phyloP scores from a whole-genome alignment of 208 protist genomes.

The Dictyostelium gargantuum region DNA sequence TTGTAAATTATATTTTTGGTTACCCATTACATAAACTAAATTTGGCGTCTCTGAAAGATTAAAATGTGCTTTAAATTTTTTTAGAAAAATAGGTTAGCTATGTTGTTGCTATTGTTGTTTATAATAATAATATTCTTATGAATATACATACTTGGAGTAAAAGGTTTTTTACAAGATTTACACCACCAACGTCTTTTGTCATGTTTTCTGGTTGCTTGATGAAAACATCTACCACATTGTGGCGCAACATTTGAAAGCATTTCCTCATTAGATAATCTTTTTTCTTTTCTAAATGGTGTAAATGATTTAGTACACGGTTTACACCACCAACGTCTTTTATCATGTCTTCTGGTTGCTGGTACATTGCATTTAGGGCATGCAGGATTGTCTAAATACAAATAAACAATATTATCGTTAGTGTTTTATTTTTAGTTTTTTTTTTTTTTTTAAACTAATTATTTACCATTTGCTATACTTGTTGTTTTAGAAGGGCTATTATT shows the following conservation, averaged over 20 bases:
- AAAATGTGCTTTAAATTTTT: constrained; percentile 9
- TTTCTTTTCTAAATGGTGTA: constrained; percentile 59
- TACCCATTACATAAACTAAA: constrained; percentile 41
- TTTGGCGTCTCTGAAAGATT: constrained; percentile 1
- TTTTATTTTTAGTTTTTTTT: too few species aligned
- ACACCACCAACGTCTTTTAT: constrained; percentile 67
- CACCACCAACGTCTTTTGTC: constrained; percentile 71
- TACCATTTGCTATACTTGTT: not conserved
- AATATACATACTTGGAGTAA: constrained; percentile 61
- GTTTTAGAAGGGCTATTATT: not conserved
- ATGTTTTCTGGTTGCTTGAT: constrained; percentile 62
- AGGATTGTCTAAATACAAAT: not conserved
- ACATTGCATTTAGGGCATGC: constrained; percentile 27
- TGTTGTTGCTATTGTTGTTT: not conserved
- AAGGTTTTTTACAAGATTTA: constrained; percentile 62
- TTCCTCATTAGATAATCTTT: not conserved
- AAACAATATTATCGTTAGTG: not conserved
- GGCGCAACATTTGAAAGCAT: constrained; percentile 2
- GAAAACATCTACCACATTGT: constrained; percentile 27
- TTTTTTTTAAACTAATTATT: not conserved
- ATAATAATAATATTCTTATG: not conserved
- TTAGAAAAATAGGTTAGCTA: not conserved
- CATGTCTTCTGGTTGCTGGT: constrained; percentile 44
- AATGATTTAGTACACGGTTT: constrained; percentile 62
- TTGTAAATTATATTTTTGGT: not conserved